phyloP scores from a whole-genome alignment of 1,284 basidiomycete species.

The Pholiota adiposa region DNA sequence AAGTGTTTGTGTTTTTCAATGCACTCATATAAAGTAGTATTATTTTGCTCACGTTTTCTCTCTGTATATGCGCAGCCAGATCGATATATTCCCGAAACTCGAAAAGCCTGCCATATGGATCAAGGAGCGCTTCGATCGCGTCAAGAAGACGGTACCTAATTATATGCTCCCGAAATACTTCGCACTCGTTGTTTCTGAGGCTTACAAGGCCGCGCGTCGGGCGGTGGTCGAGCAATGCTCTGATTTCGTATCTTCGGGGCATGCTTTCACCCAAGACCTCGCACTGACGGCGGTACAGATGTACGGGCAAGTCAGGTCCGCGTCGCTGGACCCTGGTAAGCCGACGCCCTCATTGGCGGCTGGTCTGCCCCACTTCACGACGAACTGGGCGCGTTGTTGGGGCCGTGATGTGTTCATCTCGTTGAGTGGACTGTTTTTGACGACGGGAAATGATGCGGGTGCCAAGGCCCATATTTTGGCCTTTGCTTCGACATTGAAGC shows the following conservation, averaged over 20 bases:
- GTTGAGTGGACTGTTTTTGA: slow-evolving; percentile 87
- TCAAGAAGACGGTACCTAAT: slow-evolving; percentile 75
- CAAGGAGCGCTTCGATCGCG: slow-evolving; percentile 79
- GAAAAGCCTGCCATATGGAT: slow-evolving; percentile 80
- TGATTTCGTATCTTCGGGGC: slow-evolving; percentile 83
- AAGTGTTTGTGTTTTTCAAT: slow-evolving; percentile 32
- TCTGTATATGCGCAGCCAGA: slow-evolving; percentile 64
- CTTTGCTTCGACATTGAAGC: slow-evolving; percentile 85
- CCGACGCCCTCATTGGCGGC: slow-evolving; percentile 85
- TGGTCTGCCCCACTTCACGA: slow-evolving; percentile 91
- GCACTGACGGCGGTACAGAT: slow-evolving; percentile 90
- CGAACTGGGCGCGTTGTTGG: slow-evolving; percentile 95
- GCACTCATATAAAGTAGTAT: no score
- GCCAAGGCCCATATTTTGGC: slow-evolving; percentile 89
- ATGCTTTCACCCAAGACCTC: slow-evolving; percentile 88
- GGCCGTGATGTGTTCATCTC: slow-evolving; percentile 98
- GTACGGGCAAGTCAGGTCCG: slow-evolving; percentile 88
- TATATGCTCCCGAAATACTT: slow-evolving; percentile 96
- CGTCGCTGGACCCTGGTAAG: slow-evolving; percentile 77
- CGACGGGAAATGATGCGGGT: slow-evolving; percentile 87
- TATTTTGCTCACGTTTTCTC: slow-evolving; percentile 1
- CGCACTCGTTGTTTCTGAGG: slow-evolving; percentile 85
- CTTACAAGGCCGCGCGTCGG: slow-evolving; percentile 87
- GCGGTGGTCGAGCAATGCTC: slow-evolving; percentile 86
- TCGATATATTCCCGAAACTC: slow-evolving; percentile 68